phyloP scores from a whole-genome alignment of 176 grass and related monocot species.

The Eleusine coracana region DNA sequence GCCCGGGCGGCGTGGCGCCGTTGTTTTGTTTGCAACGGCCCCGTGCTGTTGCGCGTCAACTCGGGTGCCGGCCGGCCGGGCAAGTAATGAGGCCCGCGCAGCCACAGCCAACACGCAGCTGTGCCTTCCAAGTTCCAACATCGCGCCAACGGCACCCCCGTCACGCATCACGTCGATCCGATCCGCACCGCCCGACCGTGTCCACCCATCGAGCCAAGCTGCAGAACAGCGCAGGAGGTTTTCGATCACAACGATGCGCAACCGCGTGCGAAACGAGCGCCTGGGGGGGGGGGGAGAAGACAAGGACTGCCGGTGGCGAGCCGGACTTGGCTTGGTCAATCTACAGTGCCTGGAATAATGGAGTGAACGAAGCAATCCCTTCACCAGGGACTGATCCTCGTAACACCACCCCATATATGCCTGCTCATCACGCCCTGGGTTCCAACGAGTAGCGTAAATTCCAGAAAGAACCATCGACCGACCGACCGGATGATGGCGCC shows the following conservation, averaged over 20 bases:
- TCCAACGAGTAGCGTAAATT: background rate
- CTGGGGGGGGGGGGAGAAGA: too few relatives aligned
- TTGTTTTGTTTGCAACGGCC: background rate
- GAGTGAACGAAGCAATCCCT: too few relatives aligned
- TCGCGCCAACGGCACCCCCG: background rate
- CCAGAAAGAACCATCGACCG: background rate
- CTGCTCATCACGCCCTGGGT: background rate
- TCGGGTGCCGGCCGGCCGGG: background rate
- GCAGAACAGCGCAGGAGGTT: background rate
- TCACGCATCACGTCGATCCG: background rate
- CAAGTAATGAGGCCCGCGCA: constrained; percentile 25
- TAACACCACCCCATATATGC: background rate
- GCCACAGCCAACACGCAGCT: background rate
- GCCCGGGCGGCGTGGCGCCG: constrained; percentile 26
- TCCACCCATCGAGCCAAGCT: background rate
- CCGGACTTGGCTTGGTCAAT: too few relatives aligned
- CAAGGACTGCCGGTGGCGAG: too few relatives aligned
- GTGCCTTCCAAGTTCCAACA: background rate
- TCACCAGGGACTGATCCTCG: background rate
- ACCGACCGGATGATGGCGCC: too few relatives aligned
- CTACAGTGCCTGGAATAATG: too few relatives aligned
- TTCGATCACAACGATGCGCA: constrained; percentile 6
- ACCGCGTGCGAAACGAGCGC: background rate
- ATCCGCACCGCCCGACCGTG: too few relatives aligned
- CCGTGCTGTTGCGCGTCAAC: constrained; percentile 32